Percentiles rank a stretch among this genome's conserved stretches.
Conservation (phyloP, 495 filamentous ascomycete genomes). For the Lophium mytilinum region DNA sequence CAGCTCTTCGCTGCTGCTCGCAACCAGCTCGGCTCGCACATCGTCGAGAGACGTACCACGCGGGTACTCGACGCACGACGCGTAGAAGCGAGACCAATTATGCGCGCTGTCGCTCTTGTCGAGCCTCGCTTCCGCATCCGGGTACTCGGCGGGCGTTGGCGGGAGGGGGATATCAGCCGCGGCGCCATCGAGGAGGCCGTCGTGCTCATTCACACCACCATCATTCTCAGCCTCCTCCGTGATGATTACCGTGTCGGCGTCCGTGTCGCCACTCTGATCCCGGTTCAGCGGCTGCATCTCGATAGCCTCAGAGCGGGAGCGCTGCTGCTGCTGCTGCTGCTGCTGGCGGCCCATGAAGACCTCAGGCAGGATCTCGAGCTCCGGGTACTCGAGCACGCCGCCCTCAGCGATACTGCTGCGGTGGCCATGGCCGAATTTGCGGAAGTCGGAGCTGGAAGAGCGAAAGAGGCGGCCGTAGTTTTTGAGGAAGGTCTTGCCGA, state of each 20-base stretch:
- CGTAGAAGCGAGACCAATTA: slow-evolving; percentile 18
- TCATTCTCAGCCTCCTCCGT: neutral
- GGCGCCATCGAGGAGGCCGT: slow-evolving; percentile 2
- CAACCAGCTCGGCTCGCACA: neutral
- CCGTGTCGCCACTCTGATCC: neutral
- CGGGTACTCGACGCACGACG: slow-evolving; percentile 5
- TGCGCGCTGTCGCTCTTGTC: slow-evolving; percentile 1
- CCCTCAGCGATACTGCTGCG: slow-evolving; percentile 16
- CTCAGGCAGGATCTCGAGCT: slow-evolving; percentile 24
- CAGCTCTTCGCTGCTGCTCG: neutral
- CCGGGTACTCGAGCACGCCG: slow-evolving; percentile 20
- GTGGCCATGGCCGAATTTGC: slow-evolving; percentile 21
- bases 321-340: neutral
- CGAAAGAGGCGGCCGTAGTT: slow-evolving; percentile 23
- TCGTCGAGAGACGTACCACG: neutral
- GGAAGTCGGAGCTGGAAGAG: slow-evolving; percentile 23
- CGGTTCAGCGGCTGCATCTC: neutral
- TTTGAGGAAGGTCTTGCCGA: slow-evolving; percentile 21
- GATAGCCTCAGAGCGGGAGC: no score
- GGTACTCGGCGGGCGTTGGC: neutral
- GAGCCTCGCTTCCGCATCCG: neutral
- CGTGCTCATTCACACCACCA: neutral
- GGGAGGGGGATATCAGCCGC: neutral
- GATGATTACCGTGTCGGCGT: neutral
- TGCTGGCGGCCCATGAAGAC: slow-evolving; percentile 6